Conservation (phyloP, 129 eudicot genomes). For the Pseudognaphalium luteoalbum region DNA sequence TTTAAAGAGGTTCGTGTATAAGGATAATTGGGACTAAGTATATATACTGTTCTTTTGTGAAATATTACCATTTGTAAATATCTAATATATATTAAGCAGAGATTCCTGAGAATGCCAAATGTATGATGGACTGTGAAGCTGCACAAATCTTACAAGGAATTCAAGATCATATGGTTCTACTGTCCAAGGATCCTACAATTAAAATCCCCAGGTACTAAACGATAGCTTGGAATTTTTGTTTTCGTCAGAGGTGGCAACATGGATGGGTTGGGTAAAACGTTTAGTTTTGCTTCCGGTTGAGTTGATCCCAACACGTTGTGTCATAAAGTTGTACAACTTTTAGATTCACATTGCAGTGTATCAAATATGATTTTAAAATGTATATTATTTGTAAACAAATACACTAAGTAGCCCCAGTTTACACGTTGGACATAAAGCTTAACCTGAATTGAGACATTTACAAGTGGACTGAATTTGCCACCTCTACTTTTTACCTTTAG, state of each 20-base stretch:
- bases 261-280: neutral
- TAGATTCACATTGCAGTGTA: neutral
- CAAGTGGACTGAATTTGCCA: neutral
- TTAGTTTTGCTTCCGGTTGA: neutral
- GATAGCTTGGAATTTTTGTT: neutral
- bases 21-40: neutral
- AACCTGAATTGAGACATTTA: neutral
- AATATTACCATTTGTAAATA: neutral
- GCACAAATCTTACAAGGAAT: slow-evolving; percentile 75
- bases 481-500: neutral
- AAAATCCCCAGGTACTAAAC: slow-evolving; percentile 72
- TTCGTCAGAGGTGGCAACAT: neutral
- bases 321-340: no score
- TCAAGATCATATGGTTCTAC: slow-evolving; percentile 78
- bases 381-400: no score
- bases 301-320: no score
- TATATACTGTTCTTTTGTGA: neutral
- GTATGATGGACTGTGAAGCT: slow-evolving; percentile 93
- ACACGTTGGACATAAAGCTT: neutral
- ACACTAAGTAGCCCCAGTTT: no score
- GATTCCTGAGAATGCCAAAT: slow-evolving; percentile 58
- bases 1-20: neutral
- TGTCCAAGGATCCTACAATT: slow-evolving; percentile 78
- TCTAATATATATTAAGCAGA: slow-evolving; percentile 44
- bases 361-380: neutral